Percentiles rank a stretch among this genome's conserved stretches.
phyloP scores from a whole-genome alignment of 1,139 yeast species.

The Geotrichum bryndzae region DNA sequence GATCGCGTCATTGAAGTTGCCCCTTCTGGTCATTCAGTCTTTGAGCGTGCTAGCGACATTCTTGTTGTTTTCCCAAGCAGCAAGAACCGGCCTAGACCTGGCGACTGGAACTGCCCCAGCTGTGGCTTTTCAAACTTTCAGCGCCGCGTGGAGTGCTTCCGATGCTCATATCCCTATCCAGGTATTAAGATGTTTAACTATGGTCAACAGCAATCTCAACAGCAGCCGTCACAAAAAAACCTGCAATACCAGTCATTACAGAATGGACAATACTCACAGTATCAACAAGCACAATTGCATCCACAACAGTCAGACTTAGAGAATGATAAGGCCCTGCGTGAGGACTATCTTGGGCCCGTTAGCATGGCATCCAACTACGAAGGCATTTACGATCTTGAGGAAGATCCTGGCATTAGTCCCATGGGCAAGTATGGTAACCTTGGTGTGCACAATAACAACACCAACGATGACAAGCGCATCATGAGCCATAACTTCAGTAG shows the following conservation, averaged over 20 bases:
- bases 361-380: neutral
- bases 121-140: slow-evolving; percentile 95
- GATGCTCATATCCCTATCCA: slow-evolving; percentile 81
- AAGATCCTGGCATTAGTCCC: neutral
- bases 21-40: slow-evolving; percentile 71
- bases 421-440: neutral
- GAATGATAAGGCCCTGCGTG: neutral
- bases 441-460: neutral
- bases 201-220: slow-evolving; percentile 1
- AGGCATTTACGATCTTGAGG: neutral
- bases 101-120: slow-evolving; percentile 96
- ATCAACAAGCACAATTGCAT: neutral
- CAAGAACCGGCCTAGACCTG: slow-evolving; percentile 89
- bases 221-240: neutral
- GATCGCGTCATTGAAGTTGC: slow-evolving; percentile 78
- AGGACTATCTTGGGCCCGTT: neutral
- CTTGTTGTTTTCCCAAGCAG: slow-evolving; percentile 81
- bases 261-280: neutral
- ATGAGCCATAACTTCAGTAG: neutral
- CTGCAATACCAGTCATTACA: neutral
- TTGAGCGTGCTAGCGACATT: slow-evolving; percentile 76
- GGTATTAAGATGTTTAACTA: slow-evolving; percentile 37
- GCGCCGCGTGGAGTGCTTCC: slow-evolving; percentile 87
- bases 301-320: slow-evolving; percentile 44
- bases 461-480: neutral